phyloP scores from a whole-genome alignment of 2,329 filamentous ascomycete genomes.

The Colletotrichum sp. region DNA sequence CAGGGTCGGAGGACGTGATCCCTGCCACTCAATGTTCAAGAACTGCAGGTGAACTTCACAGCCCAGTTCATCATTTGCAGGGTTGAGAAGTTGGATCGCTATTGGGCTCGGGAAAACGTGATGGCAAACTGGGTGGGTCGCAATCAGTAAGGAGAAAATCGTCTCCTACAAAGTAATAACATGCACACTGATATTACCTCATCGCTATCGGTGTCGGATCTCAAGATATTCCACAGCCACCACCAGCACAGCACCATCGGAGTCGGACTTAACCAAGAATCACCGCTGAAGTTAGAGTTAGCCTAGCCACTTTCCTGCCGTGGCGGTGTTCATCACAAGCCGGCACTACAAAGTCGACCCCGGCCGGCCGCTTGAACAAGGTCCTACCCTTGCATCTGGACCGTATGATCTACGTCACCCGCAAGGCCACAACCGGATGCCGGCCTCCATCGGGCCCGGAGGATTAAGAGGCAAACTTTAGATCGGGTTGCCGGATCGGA shows the following conservation, averaged over 20 bases:
- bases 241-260: not conserved
- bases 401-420: not conserved
- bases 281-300: not conserved
- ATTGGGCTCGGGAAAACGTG: not conserved
- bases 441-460: not conserved
- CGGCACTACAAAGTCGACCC: not conserved
- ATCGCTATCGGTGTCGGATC: not conserved
- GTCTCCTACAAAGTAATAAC: not conserved
- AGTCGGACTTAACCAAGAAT: not conserved
- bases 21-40: not conserved
- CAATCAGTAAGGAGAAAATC: not conserved
- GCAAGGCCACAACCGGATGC: not conserved
- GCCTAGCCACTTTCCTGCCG: not conserved
- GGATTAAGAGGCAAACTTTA: not conserved
- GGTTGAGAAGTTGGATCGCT: not conserved
- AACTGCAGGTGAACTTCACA: not conserved
- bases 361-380: not conserved
- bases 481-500: not conserved
- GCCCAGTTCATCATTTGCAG: accelerated
- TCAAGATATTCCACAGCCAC: not conserved
- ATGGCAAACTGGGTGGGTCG: not conserved
- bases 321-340: not conserved
- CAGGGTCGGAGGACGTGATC: not conserved
- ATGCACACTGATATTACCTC: not conserved
- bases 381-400: not conserved